These are phyloP conservation scores for Asterella californica DNA, from an alignment of 225 moss, liverwort and hornwort species.

Conservation along the genomic window DNA sequence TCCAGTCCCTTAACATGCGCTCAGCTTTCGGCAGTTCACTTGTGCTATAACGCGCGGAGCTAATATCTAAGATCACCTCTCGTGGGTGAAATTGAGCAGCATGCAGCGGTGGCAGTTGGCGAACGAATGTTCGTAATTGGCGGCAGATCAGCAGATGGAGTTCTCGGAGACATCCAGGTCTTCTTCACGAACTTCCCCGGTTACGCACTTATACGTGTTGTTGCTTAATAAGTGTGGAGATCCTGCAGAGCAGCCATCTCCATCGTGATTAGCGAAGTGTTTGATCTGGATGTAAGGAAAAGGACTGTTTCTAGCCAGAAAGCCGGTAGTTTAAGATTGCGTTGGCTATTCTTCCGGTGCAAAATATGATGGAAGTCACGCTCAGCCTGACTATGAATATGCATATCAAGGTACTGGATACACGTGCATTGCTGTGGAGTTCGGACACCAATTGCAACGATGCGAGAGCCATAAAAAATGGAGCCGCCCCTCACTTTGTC, in stretches of 20 bases:
- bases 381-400: neutral
- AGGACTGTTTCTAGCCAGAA: too few species aligned
- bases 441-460: too few species aligned
- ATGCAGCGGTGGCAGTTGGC: constrained; percentile 17
- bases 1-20: too few species aligned
- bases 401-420: constrained; percentile 10
- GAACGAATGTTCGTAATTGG: constrained; percentile 24
- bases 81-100: neutral
- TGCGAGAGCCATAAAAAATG: neutral
- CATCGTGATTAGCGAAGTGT: too few species aligned
- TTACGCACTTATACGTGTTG: neutral
- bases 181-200: neutral
- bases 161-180: constrained; percentile 23
- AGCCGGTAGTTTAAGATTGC: too few species aligned
- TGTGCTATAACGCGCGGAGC: too few species aligned
- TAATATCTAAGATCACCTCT: neutral
- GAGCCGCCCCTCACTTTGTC: constrained; percentile 7
- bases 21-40: too few species aligned
- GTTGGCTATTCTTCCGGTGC: neutral
- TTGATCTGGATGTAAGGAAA: too few species aligned
- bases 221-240: neutral
- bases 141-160: constrained; percentile 24
- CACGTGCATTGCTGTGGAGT: constrained; percentile 3
- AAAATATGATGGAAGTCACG: neutral
- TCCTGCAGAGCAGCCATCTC: too few species aligned